These are phyloP conservation scores for Sicyos edulis DNA, from an alignment of 306 rosid genomes.

Conservation along the genomic window DNA sequence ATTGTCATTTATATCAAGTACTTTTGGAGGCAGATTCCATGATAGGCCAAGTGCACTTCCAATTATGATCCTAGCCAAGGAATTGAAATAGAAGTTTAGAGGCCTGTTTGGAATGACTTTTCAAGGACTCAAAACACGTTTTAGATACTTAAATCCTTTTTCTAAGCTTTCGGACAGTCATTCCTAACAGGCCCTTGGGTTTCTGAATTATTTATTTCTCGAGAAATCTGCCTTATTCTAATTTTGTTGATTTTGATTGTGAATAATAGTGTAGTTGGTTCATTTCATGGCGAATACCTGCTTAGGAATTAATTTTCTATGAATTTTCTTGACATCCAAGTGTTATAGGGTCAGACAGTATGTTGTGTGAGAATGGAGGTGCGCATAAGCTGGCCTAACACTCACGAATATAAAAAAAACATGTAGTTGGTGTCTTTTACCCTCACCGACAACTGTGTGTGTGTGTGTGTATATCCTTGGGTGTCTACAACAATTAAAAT, in stretches of 20 bases:
- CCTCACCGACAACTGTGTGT: background rate
- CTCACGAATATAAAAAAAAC: too few relatives aligned
- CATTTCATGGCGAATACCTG: too few relatives aligned
- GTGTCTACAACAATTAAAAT: background rate
- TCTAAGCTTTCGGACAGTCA: background rate
- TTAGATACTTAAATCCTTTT: background rate
- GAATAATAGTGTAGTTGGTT: background rate
- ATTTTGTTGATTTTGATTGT: background rate
- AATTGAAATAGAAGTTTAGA: background rate
- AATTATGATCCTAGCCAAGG: background rate
- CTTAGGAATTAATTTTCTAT: too few relatives aligned
- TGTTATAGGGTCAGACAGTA: too few relatives aligned
- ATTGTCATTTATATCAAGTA: background rate
- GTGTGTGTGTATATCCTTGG: too few relatives aligned
- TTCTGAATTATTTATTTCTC: background rate
- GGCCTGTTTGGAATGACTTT: too few relatives aligned
- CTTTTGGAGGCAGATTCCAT: background rate
- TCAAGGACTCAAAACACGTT: background rate
- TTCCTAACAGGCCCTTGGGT: background rate
- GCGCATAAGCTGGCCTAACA: too few relatives aligned
- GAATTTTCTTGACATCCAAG: too few relatives aligned
- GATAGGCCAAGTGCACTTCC: background rate
- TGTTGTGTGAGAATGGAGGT: too few relatives aligned
- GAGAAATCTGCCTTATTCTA: slow-evolving; percentile 1
- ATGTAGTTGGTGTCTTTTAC: background rate